phyloP scores from a whole-genome alignment of 768 basidiomycete genomes.

The Naganishia friedmannii region DNA sequence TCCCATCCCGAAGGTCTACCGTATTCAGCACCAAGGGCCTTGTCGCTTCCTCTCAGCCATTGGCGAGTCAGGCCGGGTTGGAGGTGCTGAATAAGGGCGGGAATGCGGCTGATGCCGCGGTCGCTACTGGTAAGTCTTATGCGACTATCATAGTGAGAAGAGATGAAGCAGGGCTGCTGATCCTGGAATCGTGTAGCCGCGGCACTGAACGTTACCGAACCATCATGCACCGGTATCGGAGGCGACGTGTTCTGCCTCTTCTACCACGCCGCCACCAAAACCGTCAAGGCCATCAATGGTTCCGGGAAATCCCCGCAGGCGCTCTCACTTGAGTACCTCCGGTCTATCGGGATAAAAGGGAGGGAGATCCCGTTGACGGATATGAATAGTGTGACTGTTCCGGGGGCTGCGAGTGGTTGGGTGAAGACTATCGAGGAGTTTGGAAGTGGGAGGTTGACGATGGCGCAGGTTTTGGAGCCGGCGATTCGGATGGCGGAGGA shows the following conservation, averaged over 20 bases:
- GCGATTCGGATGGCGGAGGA: conserved; percentile 89
- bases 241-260: conserved; percentile 72
- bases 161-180: neutral
- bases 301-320: conserved; percentile 82
- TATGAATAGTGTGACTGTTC: conserved; percentile 70
- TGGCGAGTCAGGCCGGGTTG: conserved; percentile 84
- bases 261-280: conserved; percentile 77
- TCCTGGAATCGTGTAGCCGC: conserved; percentile 57
- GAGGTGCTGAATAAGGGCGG: conserved; percentile 90
- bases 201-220: conserved; percentile 76
- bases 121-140: conserved; percentile 60
- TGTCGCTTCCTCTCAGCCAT: conserved; percentile 83
- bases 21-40: conserved; percentile 82
- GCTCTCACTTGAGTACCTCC: conserved; percentile 70
- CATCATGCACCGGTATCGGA: conserved; percentile 77
- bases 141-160: neutral
- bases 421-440: conserved; percentile 78
- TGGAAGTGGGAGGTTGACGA: conserved; percentile 68
- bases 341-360: conserved; percentile 66
- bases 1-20: conserved; percentile 79
- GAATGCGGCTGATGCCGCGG: conserved; percentile 94
- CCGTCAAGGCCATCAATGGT: conserved; percentile 84
- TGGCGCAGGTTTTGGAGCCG: conserved; percentile 75
- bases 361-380: conserved; percentile 71
- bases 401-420: conserved; percentile 93